A percentile compares a stretch with the other conserved stretches of the same genome.
These are phyloP conservation scores for Rosellinia necatrix DNA, from an alignment of 2,329 filamentous ascomycete species.

Conservation along the genomic window DNA sequence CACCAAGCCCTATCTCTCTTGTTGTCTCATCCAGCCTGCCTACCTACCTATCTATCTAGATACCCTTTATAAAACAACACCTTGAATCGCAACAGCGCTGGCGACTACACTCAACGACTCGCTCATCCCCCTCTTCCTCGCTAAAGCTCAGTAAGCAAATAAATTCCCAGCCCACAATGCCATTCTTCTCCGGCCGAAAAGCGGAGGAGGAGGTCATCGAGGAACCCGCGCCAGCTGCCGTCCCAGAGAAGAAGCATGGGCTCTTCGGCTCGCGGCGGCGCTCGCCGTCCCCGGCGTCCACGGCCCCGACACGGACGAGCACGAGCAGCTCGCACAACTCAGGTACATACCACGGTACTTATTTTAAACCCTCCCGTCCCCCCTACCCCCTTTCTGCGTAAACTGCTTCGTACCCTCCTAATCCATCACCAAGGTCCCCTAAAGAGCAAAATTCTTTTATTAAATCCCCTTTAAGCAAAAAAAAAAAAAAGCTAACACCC, in stretches of 20 bases:
- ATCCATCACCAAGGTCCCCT: no score
- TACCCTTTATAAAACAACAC: not conserved
- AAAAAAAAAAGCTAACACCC: slow-evolving; percentile 8
- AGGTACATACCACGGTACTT: slow-evolving; percentile 27
- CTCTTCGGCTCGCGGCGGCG: slow-evolving; percentile 48
- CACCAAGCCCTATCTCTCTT: not conserved
- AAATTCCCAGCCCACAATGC: slow-evolving; percentile 33
- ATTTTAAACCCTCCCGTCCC: not conserved
- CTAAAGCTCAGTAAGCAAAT: no score
- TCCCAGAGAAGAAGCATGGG: slow-evolving; percentile 48
- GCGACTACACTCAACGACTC: no score
- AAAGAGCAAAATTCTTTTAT: no score
- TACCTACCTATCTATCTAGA: not conserved
- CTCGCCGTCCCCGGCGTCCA: slow-evolving; percentile 31
- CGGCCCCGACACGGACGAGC: slow-evolving; percentile 31
- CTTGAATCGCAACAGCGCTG: no score
- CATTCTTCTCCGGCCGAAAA: slow-evolving; percentile 40
- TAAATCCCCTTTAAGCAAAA: no score
- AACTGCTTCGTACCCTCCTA: no score
- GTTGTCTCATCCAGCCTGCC: not conserved
- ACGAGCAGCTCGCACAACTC: slow-evolving; percentile 35
- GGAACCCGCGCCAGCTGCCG: slow-evolving; percentile 55
- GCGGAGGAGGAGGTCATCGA: slow-evolving; percentile 44
- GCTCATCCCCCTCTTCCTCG: no score
- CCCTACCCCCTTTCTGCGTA: no score